These are phyloP conservation scores for Corynascus novoguineensis DNA, from an alignment of 495 filamentous ascomycete genomes.

Conservation along the genomic window DNA sequence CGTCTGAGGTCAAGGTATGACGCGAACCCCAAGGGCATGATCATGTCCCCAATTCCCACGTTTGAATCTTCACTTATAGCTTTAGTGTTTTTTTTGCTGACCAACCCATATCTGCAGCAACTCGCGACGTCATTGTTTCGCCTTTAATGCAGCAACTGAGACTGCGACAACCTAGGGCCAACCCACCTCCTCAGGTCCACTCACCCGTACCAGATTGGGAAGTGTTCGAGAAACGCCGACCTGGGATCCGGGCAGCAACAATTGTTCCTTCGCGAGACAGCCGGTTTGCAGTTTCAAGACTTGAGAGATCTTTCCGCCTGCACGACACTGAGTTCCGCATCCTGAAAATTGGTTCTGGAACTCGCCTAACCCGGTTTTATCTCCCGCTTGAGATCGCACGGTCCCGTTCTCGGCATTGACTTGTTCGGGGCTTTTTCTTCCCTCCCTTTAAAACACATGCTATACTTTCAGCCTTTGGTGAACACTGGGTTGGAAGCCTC, in stretches of 20 bases:
- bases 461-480: slow-evolving; percentile 12
- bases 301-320: not conserved
- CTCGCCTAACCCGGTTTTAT: not conserved
- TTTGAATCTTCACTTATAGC: too few species aligned
- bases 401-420: slow-evolving; percentile 9
- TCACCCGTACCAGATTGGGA: not conserved
- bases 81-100: too few species aligned
- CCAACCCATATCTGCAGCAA: not conserved
- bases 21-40: too few species aligned
- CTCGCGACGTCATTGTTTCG: not conserved
- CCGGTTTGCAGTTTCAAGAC: not conserved
- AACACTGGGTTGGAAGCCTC: not conserved
- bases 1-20: not conserved
- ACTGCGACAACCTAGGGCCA: slow-evolving; percentile 2
- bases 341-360: slow-evolving; percentile 7
- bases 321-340: not conserved
- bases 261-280: not conserved
- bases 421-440: not conserved
- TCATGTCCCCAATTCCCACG: too few species aligned
- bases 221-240: slow-evolving; percentile 9
- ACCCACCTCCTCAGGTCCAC: slow-evolving; percentile 1
- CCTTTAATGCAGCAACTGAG: not conserved
- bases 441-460: slow-evolving; percentile 17
- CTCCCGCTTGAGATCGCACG: not conserved
- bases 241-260: not conserved